Evolutionary conservation across 805 yeast genomes (phyloP).

Genomic region (Millerozyma acaciae): DNA sequence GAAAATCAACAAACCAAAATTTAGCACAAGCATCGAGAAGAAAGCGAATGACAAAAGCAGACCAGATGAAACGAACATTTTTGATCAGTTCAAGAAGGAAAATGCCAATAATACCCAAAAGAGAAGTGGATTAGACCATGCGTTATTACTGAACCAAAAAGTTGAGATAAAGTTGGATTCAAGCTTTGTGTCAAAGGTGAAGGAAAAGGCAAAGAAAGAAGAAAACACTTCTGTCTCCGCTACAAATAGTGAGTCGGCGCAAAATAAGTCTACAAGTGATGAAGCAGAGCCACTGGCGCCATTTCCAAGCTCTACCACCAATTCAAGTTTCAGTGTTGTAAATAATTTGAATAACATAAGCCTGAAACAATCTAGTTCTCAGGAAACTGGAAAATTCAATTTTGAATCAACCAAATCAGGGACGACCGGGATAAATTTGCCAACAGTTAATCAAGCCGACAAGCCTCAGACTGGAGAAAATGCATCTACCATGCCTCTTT

Average conservation of each 20-base stretch:
- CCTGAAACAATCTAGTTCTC: no score
- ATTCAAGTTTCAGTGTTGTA: no score
- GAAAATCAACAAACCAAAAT: constrained; percentile 27
- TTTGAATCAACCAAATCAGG: no score
- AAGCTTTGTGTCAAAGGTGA: constrained; percentile 21
- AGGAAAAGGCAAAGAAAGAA: constrained; percentile 10
- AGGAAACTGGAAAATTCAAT: no score
- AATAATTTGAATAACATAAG: no score
- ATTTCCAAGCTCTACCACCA: no score
- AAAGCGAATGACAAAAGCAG: background rate
- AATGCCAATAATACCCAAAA: constrained; percentile 11
- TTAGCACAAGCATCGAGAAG: constrained; percentile 10
- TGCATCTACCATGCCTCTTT: no score
- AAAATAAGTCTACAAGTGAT: no score
- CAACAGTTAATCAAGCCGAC: no score
- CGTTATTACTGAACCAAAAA: constrained; percentile 11
- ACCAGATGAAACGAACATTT: constrained; percentile 9
- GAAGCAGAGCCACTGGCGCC: no score
- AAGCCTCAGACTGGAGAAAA: no score
- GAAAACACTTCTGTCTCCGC: constrained; percentile 2
- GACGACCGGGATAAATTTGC: no score
- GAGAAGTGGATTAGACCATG: constrained; percentile 16
- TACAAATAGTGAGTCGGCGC: background rate
- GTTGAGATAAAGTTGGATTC: constrained; percentile 21
- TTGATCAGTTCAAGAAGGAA: constrained; percentile 9